These are phyloP conservation scores for Trichocomaceae sp. DNA, from an alignment of 2,329 filamentous ascomycete species.

Conservation along the genomic window DNA sequence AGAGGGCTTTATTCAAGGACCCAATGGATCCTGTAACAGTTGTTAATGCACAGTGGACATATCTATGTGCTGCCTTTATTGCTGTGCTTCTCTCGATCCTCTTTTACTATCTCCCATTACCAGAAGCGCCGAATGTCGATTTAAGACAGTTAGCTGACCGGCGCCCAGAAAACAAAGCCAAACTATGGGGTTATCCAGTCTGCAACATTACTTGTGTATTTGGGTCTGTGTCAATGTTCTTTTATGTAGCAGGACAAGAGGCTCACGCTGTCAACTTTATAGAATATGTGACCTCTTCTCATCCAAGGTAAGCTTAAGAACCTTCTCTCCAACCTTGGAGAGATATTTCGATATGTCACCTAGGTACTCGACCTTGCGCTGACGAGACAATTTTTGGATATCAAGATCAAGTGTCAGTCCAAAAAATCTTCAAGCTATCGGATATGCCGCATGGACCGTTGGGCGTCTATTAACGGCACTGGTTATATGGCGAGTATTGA, in stretches of 20 bases:
- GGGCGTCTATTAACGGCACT: too few relatives aligned
- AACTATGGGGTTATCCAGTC: constrained; percentile 40
- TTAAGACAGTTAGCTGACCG: constrained; percentile 49
- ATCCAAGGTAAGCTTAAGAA: too few relatives aligned
- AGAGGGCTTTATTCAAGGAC: constrained; percentile 52
- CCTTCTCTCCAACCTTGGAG: too few relatives aligned
- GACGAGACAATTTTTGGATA: too few relatives aligned
- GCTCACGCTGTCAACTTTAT: constrained; percentile 33
- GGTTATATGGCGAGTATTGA: constrained; percentile 46
- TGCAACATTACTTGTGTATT: constrained; percentile 52
- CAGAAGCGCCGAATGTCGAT: constrained; percentile 57
- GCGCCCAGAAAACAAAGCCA: constrained; percentile 44
- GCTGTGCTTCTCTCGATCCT: constrained; percentile 51
- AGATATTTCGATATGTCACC: too few relatives aligned
- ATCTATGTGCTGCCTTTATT: constrained; percentile 56
- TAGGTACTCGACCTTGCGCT: too few relatives aligned
- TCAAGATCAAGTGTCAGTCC: too few relatives aligned
- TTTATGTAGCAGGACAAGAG: constrained; percentile 57
- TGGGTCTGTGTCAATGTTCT: constrained; percentile 51
- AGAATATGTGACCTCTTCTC: too few relatives aligned
- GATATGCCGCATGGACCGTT: too few relatives aligned
- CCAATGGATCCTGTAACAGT: constrained; percentile 45
- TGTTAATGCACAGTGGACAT: constrained; percentile 58
- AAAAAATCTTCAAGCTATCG: too few relatives aligned
- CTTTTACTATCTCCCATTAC: constrained; percentile 57